Percentiles rank a stretch among this genome's conserved stretches.
phyloP scores from a whole-genome alignment of 2,329 filamentous ascomycete species.

The Penicillium sp. region DNA sequence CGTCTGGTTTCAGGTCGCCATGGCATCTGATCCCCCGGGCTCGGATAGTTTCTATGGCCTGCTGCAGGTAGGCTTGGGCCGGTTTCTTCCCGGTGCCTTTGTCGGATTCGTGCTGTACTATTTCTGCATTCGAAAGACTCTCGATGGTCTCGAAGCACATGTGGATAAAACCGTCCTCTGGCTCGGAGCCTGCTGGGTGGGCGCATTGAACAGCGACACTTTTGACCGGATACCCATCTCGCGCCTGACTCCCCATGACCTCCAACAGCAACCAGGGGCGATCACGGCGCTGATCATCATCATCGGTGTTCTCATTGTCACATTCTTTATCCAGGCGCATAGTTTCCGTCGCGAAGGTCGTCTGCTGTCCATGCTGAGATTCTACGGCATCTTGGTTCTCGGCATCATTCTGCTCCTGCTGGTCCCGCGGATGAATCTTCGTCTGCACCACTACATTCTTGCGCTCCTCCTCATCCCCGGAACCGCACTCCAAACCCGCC shows the following conservation, averaged over 20 bases:
- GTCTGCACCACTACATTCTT: conserved; percentile 61
- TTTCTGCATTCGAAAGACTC: conserved; percentile 47
- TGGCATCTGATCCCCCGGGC: conserved; percentile 53
- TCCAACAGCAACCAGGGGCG: conserved; percentile 56
- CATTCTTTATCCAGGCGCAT: conserved; percentile 52
- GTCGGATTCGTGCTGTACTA: conserved; percentile 53
- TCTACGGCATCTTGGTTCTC: conserved; percentile 41
- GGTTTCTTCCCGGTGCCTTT: conserved; percentile 56
- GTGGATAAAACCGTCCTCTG: conserved; percentile 57
- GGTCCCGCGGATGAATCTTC: conserved; percentile 52
- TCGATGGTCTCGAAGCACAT: conserved; percentile 50
- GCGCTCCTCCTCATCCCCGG: conserved; percentile 54
- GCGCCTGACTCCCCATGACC: conserved; percentile 56
- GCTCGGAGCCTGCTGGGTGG: conserved; percentile 56
- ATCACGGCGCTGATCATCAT: conserved; percentile 52
- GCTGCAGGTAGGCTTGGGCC: conserved; percentile 49
- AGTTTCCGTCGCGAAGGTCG: conserved; percentile 53
- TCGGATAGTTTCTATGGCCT: conserved; percentile 50
- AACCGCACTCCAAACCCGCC: conserved; percentile 54
- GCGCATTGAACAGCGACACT: conserved; percentile 57
- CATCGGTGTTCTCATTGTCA: conserved; percentile 45
- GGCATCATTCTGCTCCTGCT: conserved; percentile 45
- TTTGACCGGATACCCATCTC: conserved; percentile 59
- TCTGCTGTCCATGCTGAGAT: conserved; percentile 42
- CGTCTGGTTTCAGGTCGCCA: conserved; percentile 55